Conservation (phyloP, 1,284 basidiomycete genomes). For the Ustilago cynodontis region DNA sequence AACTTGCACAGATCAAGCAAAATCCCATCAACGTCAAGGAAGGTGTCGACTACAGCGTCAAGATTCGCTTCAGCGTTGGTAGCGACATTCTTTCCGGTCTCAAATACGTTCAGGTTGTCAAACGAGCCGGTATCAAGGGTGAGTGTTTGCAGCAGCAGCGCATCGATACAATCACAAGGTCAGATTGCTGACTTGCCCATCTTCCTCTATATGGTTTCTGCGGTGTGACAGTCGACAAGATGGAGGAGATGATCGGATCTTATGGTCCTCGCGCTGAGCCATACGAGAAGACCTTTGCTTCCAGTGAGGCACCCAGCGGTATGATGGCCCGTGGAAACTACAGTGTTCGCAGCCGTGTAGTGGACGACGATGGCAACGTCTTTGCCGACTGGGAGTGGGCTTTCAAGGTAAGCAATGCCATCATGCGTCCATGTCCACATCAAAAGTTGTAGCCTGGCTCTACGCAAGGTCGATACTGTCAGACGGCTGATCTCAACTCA, state of each 20-base stretch:
- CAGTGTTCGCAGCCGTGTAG: slow-evolving; percentile 80
- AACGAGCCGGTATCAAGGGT: slow-evolving; percentile 76
- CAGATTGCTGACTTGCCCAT: background rate
- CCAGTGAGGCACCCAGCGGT: slow-evolving; percentile 73
- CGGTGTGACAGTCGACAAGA: slow-evolving; percentile 79
- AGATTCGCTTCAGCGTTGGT: slow-evolving; percentile 80
- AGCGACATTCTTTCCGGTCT: slow-evolving; percentile 86
- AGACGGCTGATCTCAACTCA: background rate
- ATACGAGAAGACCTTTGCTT: slow-evolving; percentile 71
- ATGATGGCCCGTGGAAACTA: slow-evolving; percentile 84
- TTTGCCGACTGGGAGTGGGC: slow-evolving; percentile 74
- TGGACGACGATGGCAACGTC: slow-evolving; percentile 82
- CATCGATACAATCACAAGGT: background rate
- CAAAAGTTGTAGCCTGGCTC: background rate
- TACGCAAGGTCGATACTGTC: background rate
- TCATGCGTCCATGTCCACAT: background rate
- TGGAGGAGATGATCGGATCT: slow-evolving; percentile 90
- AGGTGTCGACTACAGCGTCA: slow-evolving; percentile 80
- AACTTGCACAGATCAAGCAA: slow-evolving; percentile 72
- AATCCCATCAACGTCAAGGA: slow-evolving; percentile 76
- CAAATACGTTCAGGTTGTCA: slow-evolving; percentile 82
- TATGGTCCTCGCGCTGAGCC: slow-evolving; percentile 74
- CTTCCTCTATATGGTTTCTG: background rate
- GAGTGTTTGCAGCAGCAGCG: slow-evolving; percentile 15
- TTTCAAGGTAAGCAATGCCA: slow-evolving; percentile 58